Base-by-base conservation (phyloP, 2,329 filamentous ascomycete species). In the Pseudogymnoascus sp. region DNA sequence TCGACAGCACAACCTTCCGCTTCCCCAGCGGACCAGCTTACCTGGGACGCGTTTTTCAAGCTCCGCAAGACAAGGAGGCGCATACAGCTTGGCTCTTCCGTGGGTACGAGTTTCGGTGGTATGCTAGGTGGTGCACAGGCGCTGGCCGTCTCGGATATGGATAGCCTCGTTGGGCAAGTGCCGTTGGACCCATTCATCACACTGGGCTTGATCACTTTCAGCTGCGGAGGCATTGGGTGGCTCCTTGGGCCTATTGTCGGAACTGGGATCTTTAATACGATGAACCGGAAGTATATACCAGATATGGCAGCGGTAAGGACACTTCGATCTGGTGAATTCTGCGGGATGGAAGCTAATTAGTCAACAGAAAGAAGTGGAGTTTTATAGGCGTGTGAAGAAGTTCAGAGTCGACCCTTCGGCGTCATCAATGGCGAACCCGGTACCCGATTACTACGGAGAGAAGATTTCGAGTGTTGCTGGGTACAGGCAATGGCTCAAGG, bases 401-500 rank as follows among this genome's bases (percentile, higher is more conserved):
- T 88, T 94, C 77, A 86, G 94, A 25, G 93, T 96, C 64, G 93
- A 99, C 73, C 93, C 94, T 3, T 89, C 87, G 14, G 88, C 88
- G 60, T 95, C 91, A 64, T 96, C 90, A 39, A 87, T 94, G 68
- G 84, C 90, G 59, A 97, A 97, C 77, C 94, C 94, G 15, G 82
- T 84, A 80, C 74, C 71, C 43, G 94, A 99, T 73, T 99, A 96
- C 76, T 99, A 99, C 71, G 94, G 94, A 69, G 94, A 99, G 78
- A 97, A 97, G 82, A 96, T 99, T 69, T 90, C 89, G 59, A 96
- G 91, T 69, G 91, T 97, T 20, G 82, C 86, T 60, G 92, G 90
- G 53, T 99, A 97, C 75, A 81, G 94, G 70, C 87, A 91, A 74
- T 99, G 94, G 94, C 77, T 99, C 70, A 97, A 96, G 80, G 94